Percentiles rank a stretch among this genome's conserved stretches.
Evolutionary conservation across 129 eudicot genomes (phyloP).

Genomic region (Arctium lappa): DNA sequence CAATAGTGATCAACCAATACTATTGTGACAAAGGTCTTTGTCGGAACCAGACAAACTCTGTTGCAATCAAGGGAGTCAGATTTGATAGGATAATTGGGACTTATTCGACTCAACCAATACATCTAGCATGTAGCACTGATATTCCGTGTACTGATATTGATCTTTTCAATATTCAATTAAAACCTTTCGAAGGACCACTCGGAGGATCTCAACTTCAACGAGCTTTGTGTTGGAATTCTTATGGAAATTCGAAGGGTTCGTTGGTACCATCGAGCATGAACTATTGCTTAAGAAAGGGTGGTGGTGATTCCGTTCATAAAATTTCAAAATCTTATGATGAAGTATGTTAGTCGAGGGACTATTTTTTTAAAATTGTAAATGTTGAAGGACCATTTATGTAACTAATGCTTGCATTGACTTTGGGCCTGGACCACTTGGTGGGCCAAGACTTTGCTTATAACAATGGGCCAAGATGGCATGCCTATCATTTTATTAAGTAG

Average conservation of each 20-base stretch:
- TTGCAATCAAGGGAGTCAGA: conserved; percentile 58
- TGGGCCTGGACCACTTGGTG: conserved; percentile 29
- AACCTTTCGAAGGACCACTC: conserved; percentile 30
- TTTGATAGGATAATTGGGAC: conserved; percentile 57
- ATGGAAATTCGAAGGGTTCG: conserved; percentile 57
- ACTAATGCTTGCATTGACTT: conserved; percentile 19
- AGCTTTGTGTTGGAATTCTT: conserved; percentile 61
- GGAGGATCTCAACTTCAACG: conserved; percentile 44
- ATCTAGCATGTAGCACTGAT: conserved; percentile 61
- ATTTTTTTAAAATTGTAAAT: conserved; percentile 18
- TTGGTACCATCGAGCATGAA: conserved; percentile 63
- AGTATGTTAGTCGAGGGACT: conserved; percentile 26
- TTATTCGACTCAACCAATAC: conserved; percentile 62
- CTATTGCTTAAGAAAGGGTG: conserved; percentile 54
- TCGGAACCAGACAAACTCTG: conserved; percentile 63
- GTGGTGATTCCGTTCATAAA: conserved; percentile 30
- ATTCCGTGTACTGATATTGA: conserved; percentile 51
- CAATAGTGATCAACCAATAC: conserved; percentile 73
- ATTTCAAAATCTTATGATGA: conserved; percentile 40
- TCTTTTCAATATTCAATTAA: conserved; percentile 46
- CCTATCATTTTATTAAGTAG: too few species aligned
- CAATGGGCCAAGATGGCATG: conserved; percentile 5
- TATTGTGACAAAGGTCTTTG: conserved; percentile 67
- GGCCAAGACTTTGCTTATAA: conserved; percentile 25
- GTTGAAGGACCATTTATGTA: conserved; percentile 19